A percentile compares a stretch with the other conserved stretches of the same genome.
Conservation (phyloP, 228 moss, liverwort and hornwort species). For the Sphagnum magellanicum region DNA sequence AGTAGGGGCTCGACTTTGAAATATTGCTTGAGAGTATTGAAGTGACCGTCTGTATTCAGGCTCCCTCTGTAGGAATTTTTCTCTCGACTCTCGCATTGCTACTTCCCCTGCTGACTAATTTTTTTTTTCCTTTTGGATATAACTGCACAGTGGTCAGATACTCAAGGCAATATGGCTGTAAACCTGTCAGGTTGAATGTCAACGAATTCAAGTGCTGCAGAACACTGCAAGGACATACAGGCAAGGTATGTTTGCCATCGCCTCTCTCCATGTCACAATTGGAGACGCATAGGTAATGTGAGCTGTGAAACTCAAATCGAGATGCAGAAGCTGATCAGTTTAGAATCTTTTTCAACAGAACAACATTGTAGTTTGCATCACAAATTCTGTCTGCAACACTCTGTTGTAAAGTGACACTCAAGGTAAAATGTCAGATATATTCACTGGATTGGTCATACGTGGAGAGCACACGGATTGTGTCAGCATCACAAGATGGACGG, state of each 20-base stretch:
- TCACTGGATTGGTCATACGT: constrained; percentile 90
- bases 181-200: constrained; percentile 38
- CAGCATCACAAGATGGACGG: constrained; percentile 88
- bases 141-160: constrained; percentile 63
- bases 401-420: neutral
- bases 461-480: constrained; percentile 85
- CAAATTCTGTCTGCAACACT: neutral
- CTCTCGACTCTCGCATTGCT: too few species aligned
- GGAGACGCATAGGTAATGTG: too few species aligned
- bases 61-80: neutral
- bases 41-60: neutral
- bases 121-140: neutral
- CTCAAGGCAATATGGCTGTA: constrained; percentile 52
- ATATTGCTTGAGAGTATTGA: neutral
- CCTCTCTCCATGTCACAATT: too few species aligned
- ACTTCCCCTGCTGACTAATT: too few species aligned
- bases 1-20: neutral
- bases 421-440: constrained; percentile 57
- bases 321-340: neutral
- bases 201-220: constrained; percentile 76
- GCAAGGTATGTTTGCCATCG: constrained; percentile 56
- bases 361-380: neutral
- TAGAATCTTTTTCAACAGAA: neutral
- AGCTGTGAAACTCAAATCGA: neutral
- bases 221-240: constrained; percentile 94